Conservation (phyloP, 176 grass and related monocot genomes). For the Phragmites australis region DNA sequence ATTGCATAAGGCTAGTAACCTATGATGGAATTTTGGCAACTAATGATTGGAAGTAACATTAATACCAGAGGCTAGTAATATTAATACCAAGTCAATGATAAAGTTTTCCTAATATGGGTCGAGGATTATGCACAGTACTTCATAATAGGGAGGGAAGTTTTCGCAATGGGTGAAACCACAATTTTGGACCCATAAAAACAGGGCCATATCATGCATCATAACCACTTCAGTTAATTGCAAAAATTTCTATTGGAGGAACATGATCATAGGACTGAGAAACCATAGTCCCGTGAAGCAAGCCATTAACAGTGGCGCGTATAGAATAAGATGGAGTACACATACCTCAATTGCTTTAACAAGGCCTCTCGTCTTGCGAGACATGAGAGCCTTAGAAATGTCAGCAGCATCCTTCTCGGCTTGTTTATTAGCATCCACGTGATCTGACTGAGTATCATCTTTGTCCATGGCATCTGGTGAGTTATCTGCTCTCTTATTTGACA, state of each 20-base stretch:
- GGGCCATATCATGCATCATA: not conserved
- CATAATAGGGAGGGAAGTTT: not conserved
- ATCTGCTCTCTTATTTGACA: conserved; percentile 57
- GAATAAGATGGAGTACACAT: conserved; percentile 4
- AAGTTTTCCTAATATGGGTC: not conserved
- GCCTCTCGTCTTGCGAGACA: conserved; percentile 67
- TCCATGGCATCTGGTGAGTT: conserved; percentile 36
- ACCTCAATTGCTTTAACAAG: conserved; percentile 85
- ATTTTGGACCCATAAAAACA: not conserved
- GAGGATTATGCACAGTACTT: not conserved
- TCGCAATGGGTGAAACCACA: not conserved
- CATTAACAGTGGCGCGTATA: not conserved
- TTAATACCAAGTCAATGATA: too few species aligned
- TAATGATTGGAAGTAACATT: not conserved
- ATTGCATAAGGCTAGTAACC: not conserved
- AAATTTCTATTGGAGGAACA: not conserved
- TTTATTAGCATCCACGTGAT: conserved; percentile 32
- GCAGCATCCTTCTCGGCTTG: conserved; percentile 47
- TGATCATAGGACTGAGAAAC: not conserved
- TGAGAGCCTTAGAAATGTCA: conserved; percentile 44
- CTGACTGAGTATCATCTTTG: conserved; percentile 31
- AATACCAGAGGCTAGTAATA: too few species aligned
- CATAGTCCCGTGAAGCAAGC: not conserved
- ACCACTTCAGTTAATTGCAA: not conserved
- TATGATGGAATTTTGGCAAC: not conserved